Evolutionary conservation across 2,329 filamentous ascomycete species (phyloP).

Genomic region (Diaporthe amygdali): DNA sequence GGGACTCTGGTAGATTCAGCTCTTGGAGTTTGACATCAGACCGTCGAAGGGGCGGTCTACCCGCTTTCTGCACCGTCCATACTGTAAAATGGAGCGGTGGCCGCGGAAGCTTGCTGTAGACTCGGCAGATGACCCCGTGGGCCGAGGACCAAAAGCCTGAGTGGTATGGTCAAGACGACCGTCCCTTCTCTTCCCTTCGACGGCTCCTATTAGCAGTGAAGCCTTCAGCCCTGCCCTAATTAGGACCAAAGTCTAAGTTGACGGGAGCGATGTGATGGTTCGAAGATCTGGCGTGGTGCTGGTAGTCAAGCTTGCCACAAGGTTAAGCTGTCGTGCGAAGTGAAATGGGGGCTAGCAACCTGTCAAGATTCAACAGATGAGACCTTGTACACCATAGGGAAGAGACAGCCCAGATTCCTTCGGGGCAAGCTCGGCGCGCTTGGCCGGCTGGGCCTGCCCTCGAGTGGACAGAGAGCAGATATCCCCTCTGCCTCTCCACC

Average conservation of each 20-base stretch:
- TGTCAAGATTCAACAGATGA: slow-evolving; percentile 8
- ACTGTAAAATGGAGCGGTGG: background rate
- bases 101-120: slow-evolving; percentile 20
- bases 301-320: slow-evolving; percentile 5
- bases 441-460: background rate
- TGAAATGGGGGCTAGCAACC: background rate
- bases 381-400: background rate
- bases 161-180: background rate
- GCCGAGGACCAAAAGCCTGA: background rate
- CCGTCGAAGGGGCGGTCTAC: background rate
- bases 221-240: slow-evolving; percentile 23
- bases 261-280: slow-evolving; percentile 22
- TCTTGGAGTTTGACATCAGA: background rate
- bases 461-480: background rate
- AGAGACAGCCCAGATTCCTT: background rate
- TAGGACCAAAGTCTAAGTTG: slow-evolving; percentile 14
- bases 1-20: background rate
- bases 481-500: background rate
- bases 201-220: slow-evolving; percentile 10
- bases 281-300: slow-evolving; percentile 10
- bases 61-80: background rate
- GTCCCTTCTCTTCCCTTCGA: background rate
- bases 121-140: slow-evolving; percentile 16
- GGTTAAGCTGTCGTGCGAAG: slow-evolving; percentile 6
- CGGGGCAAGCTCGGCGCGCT: background rate